Evolutionary conservation across 768 basidiomycete species (phyloP).

Genomic region (Lactarius indigo): DNA sequence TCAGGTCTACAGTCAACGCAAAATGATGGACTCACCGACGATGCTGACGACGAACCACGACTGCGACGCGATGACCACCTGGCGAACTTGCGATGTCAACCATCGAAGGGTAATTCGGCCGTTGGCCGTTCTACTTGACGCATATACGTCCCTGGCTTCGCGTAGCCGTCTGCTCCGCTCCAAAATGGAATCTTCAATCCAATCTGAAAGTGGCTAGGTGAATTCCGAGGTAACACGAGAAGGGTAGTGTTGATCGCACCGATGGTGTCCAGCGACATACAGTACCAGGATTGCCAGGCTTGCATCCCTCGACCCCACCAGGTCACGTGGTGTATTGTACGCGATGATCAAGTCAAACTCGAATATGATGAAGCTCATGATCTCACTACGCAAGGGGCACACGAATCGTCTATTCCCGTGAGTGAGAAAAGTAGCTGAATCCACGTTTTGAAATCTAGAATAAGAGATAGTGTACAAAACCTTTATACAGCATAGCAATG

Average conservation of each 20-base stretch:
- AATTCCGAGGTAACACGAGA: background rate
- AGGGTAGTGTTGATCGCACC: background rate
- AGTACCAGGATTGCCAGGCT: background rate
- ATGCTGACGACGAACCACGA: slow-evolving; percentile 90
- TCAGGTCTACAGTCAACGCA: background rate
- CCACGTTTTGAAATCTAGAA: slow-evolving; percentile 11
- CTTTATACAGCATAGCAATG: slow-evolving; percentile 18
- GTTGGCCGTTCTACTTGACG: slow-evolving; percentile 43
- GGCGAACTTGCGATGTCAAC: slow-evolving; percentile 60
- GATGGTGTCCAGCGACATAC: slow-evolving; percentile 15
- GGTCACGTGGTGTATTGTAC: slow-evolving; percentile 3
- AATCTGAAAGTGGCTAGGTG: slow-evolving; percentile 51
- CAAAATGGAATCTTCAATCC: slow-evolving; percentile 93
- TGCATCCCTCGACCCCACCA: background rate
- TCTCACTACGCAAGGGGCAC: background rate
- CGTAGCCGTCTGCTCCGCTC: slow-evolving; percentile 79
- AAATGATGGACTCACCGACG: slow-evolving; percentile 62
- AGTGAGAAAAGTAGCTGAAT: slow-evolving; percentile 1
- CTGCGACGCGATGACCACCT: slow-evolving; percentile 66
- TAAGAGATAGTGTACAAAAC: slow-evolving; percentile 21
- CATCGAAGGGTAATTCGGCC: slow-evolving; percentile 51
- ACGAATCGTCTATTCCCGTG: background rate
- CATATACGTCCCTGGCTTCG: slow-evolving; percentile 46
- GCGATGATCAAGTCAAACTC: no score
- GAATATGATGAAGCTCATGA: background rate